Percentiles rank a stretch among this genome's conserved stretches.
Evolutionary conservation across 2,329 filamentous ascomycete genomes (phyloP).

Genomic region (Apiospora marii): DNA sequence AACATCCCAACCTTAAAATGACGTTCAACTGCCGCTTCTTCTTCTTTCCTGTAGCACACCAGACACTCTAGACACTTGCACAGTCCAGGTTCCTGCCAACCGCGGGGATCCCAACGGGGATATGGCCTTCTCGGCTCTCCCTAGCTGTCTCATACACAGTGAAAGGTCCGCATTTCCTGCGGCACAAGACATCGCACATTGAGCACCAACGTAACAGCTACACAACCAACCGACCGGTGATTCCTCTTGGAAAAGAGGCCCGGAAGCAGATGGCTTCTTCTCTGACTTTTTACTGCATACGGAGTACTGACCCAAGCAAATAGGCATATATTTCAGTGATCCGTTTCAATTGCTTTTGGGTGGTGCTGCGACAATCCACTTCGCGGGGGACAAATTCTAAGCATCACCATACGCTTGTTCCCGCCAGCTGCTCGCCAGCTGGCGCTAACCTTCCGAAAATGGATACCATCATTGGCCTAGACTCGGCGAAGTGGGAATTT

Average conservation of each 20-base stretch:
- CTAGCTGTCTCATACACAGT: slow-evolving; percentile 6
- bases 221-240: not conserved
- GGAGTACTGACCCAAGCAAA: not conserved
- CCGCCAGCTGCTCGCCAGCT: not conserved
- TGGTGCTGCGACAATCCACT: not conserved
- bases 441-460: not conserved
- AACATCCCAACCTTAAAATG: slow-evolving; percentile 16
- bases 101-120: too few relatives aligned
- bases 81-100: not conserved
- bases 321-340: not conserved
- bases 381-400: not conserved
- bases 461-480: not conserved
- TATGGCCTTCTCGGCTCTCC: not conserved
- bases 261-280: not conserved
- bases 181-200: not conserved
- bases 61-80: not conserved
- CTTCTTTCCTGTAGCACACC: not conserved
- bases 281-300: not conserved
- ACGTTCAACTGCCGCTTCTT: slow-evolving; percentile 13
- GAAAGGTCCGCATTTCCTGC: not conserved
- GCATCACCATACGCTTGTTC: not conserved
- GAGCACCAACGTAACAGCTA: not conserved
- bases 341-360: not conserved
- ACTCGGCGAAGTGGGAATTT: not conserved
- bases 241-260: not conserved